Evolutionary conservation across 139 green algal species (phyloP).

Genomic region (Chlorella vulgaris): DNA sequence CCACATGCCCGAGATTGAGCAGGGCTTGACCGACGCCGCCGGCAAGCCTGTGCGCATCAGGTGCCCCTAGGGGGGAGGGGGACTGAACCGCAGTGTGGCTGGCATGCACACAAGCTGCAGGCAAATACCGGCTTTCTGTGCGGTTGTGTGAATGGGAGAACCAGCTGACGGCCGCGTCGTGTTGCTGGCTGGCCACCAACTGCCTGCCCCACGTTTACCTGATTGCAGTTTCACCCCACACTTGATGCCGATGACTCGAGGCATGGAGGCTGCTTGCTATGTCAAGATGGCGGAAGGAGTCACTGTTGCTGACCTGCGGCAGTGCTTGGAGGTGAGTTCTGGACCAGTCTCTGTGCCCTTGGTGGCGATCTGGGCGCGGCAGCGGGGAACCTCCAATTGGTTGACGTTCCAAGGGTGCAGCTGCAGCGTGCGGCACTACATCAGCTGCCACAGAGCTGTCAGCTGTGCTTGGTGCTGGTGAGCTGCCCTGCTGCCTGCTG

Average conservation of each 20-base stretch:
- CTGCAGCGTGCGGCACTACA: too few species aligned
- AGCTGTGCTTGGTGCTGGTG: background rate
- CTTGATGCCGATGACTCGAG: constrained; percentile 95
- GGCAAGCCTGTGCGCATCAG: constrained; percentile 70
- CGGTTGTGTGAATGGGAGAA: too few species aligned
- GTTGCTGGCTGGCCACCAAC: constrained; percentile 63
- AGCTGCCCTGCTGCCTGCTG: background rate
- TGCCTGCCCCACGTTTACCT: too few species aligned
- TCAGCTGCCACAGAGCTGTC: too few species aligned
- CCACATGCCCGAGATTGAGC: constrained; percentile 98
- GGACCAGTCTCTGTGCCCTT: too few species aligned
- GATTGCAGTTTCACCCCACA: constrained; percentile 95
- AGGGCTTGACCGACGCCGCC: constrained; percentile 82
- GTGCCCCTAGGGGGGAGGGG: background rate
- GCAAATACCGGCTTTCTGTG: too few species aligned
- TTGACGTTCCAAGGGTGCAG: too few species aligned
- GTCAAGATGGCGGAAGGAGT: constrained; percentile 79
- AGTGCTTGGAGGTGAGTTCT: constrained; percentile 52
- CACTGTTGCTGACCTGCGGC: constrained; percentile 75
- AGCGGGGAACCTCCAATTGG: too few species aligned
- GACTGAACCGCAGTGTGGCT: too few species aligned
- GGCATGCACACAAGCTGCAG: too few species aligned
- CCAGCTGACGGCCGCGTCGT: constrained; percentile 76
- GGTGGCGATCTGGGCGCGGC: too few species aligned
- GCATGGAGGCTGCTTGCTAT: constrained; percentile 97